Percentiles rank a stretch among this genome's conserved stretches.
Conservation (phyloP, 2,329 filamentous ascomycete species). For the Alternaria hordeiaustralica region DNA sequence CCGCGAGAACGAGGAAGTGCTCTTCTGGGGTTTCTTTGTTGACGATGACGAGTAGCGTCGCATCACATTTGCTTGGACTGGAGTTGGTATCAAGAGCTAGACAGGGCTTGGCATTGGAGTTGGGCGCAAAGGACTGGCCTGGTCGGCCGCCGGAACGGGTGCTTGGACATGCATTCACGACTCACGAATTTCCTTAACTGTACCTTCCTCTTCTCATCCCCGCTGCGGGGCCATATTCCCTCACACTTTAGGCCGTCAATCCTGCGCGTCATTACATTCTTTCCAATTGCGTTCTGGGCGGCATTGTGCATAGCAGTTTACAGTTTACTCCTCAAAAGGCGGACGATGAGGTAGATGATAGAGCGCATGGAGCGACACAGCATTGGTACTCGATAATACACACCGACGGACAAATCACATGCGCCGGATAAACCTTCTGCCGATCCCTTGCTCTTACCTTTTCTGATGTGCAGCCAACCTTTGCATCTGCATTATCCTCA, state of each 20-base stretch:
- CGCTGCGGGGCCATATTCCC: conserved; percentile 8
- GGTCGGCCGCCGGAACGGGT: conserved; percentile 27
- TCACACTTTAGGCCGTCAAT: conserved; percentile 15
- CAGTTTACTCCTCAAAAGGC: conserved; percentile 21
- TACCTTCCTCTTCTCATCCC: conserved; percentile 16
- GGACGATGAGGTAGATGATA: conserved; percentile 30
- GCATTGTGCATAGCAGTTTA: conserved; percentile 30
- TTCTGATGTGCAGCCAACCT: conserved; percentile 9
- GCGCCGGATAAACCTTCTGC: conserved; percentile 24
- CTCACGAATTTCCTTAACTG: conserved; percentile 42
- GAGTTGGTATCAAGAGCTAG: conserved; percentile 32
- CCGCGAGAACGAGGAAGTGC: conserved; percentile 43
- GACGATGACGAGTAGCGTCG: conserved; percentile 36
- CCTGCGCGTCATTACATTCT: conserved; percentile 20
- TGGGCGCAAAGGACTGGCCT: conserved; percentile 34
- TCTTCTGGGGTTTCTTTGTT: conserved; percentile 47
- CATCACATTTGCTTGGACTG: conserved; percentile 25
- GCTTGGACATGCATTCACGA: conserved; percentile 40
- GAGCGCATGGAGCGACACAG: conserved; percentile 24
- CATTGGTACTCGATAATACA: conserved; percentile 22
- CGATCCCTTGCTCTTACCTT: conserved; percentile 19
- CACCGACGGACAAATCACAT: conserved; percentile 30
- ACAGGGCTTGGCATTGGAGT: conserved; percentile 39
- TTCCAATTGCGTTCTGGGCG: conserved; percentile 13
- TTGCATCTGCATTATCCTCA: conserved; percentile 3